A percentile compares a stretch with the other conserved stretches of the same genome.
phyloP scores from a whole-genome alignment of 768 basidiomycete genomes.

The Royoungia palumana region DNA sequence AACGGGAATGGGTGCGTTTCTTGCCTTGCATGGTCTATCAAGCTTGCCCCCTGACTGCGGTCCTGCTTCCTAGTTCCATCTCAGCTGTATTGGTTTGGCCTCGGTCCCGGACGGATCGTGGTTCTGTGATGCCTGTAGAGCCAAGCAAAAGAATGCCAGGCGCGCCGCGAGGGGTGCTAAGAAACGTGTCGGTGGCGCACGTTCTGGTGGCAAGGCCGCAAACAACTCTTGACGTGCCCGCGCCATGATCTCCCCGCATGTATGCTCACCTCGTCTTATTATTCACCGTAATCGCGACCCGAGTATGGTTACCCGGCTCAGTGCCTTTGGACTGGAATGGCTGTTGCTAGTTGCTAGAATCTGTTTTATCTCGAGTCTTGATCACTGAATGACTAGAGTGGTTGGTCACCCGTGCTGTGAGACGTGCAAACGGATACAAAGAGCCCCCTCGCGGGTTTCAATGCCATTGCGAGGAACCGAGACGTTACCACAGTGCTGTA shows the following conservation, averaged over 20 bases:
- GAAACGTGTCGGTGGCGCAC: constrained; percentile 42
- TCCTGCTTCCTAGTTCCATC: constrained; percentile 62
- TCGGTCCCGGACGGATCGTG: constrained; percentile 67
- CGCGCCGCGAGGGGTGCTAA: constrained; percentile 53
- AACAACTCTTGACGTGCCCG: constrained; percentile 26
- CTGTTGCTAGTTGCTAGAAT: too few relatives aligned
- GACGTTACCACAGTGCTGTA: constrained; percentile 20
- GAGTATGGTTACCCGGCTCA: neutral
- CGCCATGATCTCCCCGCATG: constrained; percentile 12
- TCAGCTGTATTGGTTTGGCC: constrained; percentile 67
- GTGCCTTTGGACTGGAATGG: too few relatives aligned
- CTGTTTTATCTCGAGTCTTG: too few relatives aligned
- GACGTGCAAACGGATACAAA: too few relatives aligned
- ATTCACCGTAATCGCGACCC: constrained; percentile 21
- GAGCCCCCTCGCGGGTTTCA: neutral
- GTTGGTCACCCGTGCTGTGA: too few relatives aligned
- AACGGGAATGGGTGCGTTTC: constrained; percentile 83
- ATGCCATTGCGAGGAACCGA: constrained; percentile 4
- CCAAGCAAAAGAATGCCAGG: constrained; percentile 47
- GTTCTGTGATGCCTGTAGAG: constrained; percentile 69
- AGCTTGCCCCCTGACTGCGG: constrained; percentile 10
- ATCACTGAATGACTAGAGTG: too few relatives aligned
- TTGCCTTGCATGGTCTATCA: constrained; percentile 3
- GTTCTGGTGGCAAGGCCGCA: constrained; percentile 29
- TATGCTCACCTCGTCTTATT: constrained; percentile 17